A percentile compares a stretch with the other conserved stretches of the same genome.
Conservation (phyloP, 179 eudicot genomes). For the Amaranthus tricolor region DNA sequence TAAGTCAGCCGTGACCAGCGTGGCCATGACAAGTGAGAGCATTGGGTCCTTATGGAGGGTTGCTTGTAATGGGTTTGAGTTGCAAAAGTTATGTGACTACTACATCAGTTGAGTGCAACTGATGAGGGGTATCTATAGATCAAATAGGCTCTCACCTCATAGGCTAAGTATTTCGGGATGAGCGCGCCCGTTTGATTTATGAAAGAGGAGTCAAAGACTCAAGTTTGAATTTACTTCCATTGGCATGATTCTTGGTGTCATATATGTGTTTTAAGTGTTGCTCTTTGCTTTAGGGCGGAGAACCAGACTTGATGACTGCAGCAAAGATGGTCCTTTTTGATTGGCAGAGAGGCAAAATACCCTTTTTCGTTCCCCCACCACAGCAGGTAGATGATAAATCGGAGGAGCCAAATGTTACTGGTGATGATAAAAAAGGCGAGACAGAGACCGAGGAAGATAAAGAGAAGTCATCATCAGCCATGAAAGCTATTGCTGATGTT, state of each 20-base stretch:
- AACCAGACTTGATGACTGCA: constrained; percentile 83
- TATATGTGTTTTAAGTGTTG: neutral
- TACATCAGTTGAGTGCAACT: too few relatives aligned
- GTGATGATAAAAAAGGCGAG: constrained; percentile 27
- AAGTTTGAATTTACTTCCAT: too few relatives aligned
- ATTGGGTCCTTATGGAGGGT: too few relatives aligned
- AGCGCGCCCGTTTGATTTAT: too few relatives aligned
- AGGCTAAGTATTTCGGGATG: too few relatives aligned
- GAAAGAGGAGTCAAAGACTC: too few relatives aligned
- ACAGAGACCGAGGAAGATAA: constrained; percentile 37
- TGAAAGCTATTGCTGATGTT: constrained; percentile 71
- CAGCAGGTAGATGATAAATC: constrained; percentile 45
- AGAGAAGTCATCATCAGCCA: constrained; percentile 47
- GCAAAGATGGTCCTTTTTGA: constrained; percentile 94
- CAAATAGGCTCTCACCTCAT: too few relatives aligned
- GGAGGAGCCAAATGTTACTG: constrained; percentile 25
- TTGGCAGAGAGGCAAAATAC: constrained; percentile 97
- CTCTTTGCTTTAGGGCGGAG: constrained; percentile 67
- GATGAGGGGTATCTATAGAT: too few relatives aligned
- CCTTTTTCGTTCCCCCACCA: constrained; percentile 94
- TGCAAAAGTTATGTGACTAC: too few relatives aligned
- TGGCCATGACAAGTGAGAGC: too few relatives aligned
- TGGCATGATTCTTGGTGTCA: neutral
- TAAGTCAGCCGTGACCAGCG: too few relatives aligned
- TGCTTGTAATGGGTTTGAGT: too few relatives aligned